phyloP scores from a whole-genome alignment of 768 basidiomycete genomes.

The Dentipellis fragilis region DNA sequence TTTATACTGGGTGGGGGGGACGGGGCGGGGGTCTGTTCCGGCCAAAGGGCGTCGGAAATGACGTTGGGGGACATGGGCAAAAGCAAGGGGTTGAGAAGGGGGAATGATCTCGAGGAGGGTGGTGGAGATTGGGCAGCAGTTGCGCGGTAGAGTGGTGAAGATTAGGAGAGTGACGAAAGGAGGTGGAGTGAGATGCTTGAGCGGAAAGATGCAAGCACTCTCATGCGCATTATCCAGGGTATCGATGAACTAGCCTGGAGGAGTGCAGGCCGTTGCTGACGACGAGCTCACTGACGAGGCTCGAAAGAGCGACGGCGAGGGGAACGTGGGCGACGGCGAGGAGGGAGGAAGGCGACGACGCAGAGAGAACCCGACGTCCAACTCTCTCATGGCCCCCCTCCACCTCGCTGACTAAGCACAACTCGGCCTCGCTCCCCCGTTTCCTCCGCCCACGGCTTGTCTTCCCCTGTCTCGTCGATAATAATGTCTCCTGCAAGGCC shows the following conservation, averaged over 20 bases:
- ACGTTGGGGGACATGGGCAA: constrained; percentile 26
- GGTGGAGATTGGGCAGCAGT: constrained; percentile 15
- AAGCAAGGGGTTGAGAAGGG: constrained; percentile 13
- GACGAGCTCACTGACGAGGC: no score
- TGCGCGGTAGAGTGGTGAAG: constrained; percentile 9
- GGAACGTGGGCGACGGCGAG: neutral
- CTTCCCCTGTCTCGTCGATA: no score
- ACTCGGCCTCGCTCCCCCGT: no score
- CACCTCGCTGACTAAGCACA: no score
- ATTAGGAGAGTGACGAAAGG: no score
- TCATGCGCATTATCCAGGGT: constrained; percentile 23
- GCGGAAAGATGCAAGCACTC: constrained; percentile 5
- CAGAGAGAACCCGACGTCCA: neutral
- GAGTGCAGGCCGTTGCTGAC: constrained; percentile 17
- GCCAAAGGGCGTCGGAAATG: constrained; percentile 33
- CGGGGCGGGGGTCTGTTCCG: constrained; percentile 27
- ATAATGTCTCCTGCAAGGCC: no score
- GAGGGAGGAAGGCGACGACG: neutral
- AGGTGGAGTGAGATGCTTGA: constrained; percentile 12
- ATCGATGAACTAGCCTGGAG: constrained; percentile 12
- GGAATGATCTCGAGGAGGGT: constrained; percentile 10
- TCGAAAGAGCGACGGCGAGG: constrained; percentile 19
- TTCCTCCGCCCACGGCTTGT: no score
- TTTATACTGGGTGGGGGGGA: constrained; percentile 20
- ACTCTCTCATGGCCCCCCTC: constrained; percentile 3